Evolutionary conservation across 1,139 yeast genomes (phyloP).

Genomic region (Pneumocystis sp.): DNA sequence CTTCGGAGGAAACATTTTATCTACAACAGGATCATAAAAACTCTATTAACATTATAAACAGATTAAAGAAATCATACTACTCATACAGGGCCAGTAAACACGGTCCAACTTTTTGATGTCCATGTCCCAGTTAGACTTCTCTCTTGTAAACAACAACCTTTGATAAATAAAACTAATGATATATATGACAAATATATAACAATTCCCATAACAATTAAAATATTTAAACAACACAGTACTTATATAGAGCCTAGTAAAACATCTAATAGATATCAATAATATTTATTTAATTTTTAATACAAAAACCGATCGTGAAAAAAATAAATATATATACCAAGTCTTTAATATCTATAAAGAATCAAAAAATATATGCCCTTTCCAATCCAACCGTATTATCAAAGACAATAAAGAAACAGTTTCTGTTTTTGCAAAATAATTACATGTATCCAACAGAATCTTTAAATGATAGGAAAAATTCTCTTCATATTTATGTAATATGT

Average conservation of each 20-base stretch:
- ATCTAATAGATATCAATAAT: not conserved
- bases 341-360: not conserved
- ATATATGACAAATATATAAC: not conserved
- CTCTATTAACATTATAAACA: constrained; percentile 28
- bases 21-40: constrained; percentile 90
- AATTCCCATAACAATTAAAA: not conserved
- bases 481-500: constrained; percentile 37
- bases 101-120: constrained; percentile 85
- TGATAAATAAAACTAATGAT: not conserved
- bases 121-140: constrained; percentile 53
- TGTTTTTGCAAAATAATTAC: constrained; percentile 45
- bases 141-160: not conserved
- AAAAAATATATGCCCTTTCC: constrained; percentile 3
- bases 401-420: constrained; percentile 45
- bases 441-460: constrained; percentile 38
- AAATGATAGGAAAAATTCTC: constrained; percentile 42
- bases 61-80: not conserved
- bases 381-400: constrained; percentile 40
- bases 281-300: not conserved
- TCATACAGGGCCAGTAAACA: constrained; percentile 71
- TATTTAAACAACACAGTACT: not conserved
- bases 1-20: constrained; percentile 82
- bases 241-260: not conserved
- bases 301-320: not conserved
- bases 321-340: not conserved